Conservation (phyloP, 257 asterid species). For the Nicotiana attenuata region DNA sequence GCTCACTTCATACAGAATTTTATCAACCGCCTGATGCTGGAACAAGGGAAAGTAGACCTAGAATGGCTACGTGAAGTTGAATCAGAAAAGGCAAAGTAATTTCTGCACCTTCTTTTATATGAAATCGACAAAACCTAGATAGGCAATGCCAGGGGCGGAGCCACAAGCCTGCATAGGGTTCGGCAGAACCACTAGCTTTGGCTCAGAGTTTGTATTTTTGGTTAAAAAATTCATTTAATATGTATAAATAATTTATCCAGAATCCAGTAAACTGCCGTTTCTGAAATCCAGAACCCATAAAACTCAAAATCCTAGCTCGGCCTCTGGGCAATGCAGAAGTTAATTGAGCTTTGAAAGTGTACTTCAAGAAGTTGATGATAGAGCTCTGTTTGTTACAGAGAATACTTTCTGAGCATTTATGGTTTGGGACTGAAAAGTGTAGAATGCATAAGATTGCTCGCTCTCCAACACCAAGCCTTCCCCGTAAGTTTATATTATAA, state of each 20-base stretch:
- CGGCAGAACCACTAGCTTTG: too few relatives aligned
- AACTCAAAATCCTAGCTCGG: too few relatives aligned
- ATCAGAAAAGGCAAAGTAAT: slow-evolving; percentile 19
- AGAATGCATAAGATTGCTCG: slow-evolving; percentile 60
- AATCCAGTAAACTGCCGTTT: too few relatives aligned
- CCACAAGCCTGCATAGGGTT: too few relatives aligned
- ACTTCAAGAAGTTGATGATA: neutral
- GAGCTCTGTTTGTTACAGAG: slow-evolving; percentile 26
- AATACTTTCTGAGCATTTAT: slow-evolving; percentile 37
- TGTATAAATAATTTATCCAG: too few relatives aligned
- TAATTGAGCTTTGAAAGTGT: neutral
- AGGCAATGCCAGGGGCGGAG: neutral
- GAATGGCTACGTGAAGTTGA: slow-evolving; percentile 20
- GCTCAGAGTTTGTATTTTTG: too few relatives aligned
- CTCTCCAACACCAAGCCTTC: slow-evolving; percentile 50
- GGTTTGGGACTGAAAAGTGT: slow-evolving; percentile 66
- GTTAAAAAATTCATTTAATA: too few relatives aligned
- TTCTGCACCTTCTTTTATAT: neutral
- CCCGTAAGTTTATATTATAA: slow-evolving; percentile 36
- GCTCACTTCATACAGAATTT: slow-evolving; percentile 15
- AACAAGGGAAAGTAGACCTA: slow-evolving; percentile 17
- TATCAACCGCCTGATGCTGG: slow-evolving; percentile 12
- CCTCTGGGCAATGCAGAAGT: neutral
- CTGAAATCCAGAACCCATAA: too few relatives aligned
- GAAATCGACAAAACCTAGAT: neutral